These are phyloP conservation scores for Ophiognomonia clavigignenti-juglandacearum DNA, from an alignment of 2,329 filamentous ascomycete genomes.

Conservation along the genomic window DNA sequence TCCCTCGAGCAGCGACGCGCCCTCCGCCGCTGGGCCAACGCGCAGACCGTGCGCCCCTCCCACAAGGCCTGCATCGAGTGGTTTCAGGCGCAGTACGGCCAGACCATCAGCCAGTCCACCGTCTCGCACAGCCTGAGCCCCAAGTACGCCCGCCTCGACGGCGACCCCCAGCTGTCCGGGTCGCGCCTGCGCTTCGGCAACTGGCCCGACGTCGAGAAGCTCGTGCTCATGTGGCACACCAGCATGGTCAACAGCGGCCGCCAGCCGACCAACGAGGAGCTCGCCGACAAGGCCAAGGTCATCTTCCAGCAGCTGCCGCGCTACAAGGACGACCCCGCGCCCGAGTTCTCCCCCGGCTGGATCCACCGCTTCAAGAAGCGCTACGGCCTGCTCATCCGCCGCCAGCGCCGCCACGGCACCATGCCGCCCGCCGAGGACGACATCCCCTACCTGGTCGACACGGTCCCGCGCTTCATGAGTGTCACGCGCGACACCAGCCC, in stretches of 20 bases:
- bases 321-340: constrained; percentile 55
- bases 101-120: constrained; percentile 58
- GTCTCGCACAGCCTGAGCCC: constrained; percentile 58
- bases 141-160: constrained; percentile 58
- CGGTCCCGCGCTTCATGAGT: constrained; percentile 54
- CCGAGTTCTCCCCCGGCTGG: constrained; percentile 60
- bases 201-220: constrained; percentile 59
- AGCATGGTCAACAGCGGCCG: constrained; percentile 47
- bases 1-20: constrained; percentile 59
- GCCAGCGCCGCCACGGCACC: constrained; percentile 49
- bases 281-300: constrained; percentile 56
- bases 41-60: constrained; percentile 50
- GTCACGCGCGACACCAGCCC: constrained; percentile 55
- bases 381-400: constrained; percentile 53
- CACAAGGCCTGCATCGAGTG: constrained; percentile 61
- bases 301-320: constrained; percentile 55
- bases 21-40: constrained; percentile 55
- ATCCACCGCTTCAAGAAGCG: constrained; percentile 62
- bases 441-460: constrained; percentile 56
- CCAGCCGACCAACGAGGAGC: constrained; percentile 57
- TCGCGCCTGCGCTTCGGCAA: constrained; percentile 59
- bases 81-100: constrained; percentile 54
- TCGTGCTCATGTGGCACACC: constrained; percentile 52
- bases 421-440: constrained; percentile 48
- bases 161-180: constrained; percentile 57